Base-by-base conservation (phyloP, 2,329 filamentous ascomycete species). In the Penicillium sp. region DNA sequence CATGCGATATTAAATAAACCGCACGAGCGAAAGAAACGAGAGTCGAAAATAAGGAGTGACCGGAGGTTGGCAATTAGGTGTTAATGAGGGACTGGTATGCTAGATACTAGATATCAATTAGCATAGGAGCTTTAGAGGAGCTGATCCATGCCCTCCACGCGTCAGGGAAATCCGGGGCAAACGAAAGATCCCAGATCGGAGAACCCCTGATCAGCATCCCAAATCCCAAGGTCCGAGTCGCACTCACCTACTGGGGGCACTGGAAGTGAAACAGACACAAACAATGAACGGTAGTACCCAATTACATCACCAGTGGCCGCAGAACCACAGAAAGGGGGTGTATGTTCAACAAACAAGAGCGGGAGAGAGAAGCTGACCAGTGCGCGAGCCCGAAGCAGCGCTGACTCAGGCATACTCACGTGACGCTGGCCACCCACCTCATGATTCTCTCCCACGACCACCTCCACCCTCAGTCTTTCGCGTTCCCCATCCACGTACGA, bases 381-480 rank as follows among this genome's bases (percentile, higher is more conserved):
- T 51, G 28, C 43, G 37, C 39, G 48, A 40, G 54, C 52, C 46
- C 29, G 49, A 49, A 55, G 43, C 40, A 18, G 46, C 34, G 49
- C 54, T 67, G 63, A 61, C 48, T 64, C 56, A 64, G 39, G 48
- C 2, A n/a, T 2, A 19, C 26, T 46, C 49, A 59, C 51, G 36
- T 60, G 59, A 56, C 45, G 55, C 61, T 60, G 59, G 37, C 39
- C 39, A 26, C 39, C 59, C 69, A 70, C 68, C 70, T 71, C 69
- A 71, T 70, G 61, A 63, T 68, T 67, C 68, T 62, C 62, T 62
- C 67, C 55, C 67, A 65, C 64, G 55, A 66, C 66, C 56, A 62
- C 55, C 60, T 31, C 54, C 60, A 54, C 58, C 50, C 49, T 46
- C 51, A 61, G 45, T 54, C 56, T 56, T 63, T 56, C 48, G 56